These are phyloP conservation scores for Thozetella sp. DNA, from an alignment of 495 filamentous ascomycete species.

Conservation along the genomic window DNA sequence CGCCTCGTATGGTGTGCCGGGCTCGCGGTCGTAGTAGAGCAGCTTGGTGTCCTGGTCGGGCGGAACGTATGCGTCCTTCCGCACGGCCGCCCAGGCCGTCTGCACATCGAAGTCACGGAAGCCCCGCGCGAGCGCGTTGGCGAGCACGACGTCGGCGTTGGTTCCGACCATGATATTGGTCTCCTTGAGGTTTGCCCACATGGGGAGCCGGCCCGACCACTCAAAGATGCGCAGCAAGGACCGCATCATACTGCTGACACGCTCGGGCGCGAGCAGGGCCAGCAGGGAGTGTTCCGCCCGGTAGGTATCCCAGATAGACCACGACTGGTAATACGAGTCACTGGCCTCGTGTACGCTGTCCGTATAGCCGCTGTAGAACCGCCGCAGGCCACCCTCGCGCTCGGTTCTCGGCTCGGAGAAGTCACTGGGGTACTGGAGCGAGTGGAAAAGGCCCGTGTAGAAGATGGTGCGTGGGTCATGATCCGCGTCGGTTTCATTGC, in stretches of 20 bases:
- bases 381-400: conserved; percentile 8
- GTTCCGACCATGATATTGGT: conserved; percentile 35
- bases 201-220: conserved; percentile 29
- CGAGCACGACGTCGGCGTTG: conserved; percentile 30
- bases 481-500: conserved; percentile 23
- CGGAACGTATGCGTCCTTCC: conserved; percentile 27
- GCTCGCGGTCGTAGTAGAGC: conserved; percentile 29
- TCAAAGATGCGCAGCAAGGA: conserved; percentile 27
- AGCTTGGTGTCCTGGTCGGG: conserved; percentile 28
- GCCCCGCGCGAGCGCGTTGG: conserved; percentile 28
- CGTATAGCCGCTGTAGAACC: conserved; percentile 31
- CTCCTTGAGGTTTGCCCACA: conserved; percentile 36
- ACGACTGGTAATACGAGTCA: conserved; percentile 33
- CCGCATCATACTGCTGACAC: conserved; percentile 30
- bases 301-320: conserved; percentile 35
- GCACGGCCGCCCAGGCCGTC: conserved; percentile 27
- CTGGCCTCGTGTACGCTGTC: conserved; percentile 25
- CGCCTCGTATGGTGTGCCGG: conserved; percentile 27
- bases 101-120: conserved; percentile 29
- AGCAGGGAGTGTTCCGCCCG: conserved; percentile 30
- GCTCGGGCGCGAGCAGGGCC: conserved; percentile 26
- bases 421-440: conserved; percentile 30
- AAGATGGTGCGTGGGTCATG: conserved; percentile 30
- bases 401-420: conserved; percentile 26
- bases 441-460: conserved; percentile 32